Conservation (phyloP, 495 filamentous ascomycete species). For the Lophiostoma macrostomum region DNA sequence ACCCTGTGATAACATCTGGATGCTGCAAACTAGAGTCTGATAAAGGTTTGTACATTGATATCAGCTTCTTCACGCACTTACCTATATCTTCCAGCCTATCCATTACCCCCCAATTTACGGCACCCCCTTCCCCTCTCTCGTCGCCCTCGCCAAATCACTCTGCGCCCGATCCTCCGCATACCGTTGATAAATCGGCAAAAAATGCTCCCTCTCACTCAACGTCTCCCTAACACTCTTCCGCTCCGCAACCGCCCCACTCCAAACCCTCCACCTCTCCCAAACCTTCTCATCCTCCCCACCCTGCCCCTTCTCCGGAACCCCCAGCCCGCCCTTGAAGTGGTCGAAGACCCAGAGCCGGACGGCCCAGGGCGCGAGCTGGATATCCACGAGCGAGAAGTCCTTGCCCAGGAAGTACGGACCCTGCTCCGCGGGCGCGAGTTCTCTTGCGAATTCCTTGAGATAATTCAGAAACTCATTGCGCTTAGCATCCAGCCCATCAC, state of each 20-base stretch:
- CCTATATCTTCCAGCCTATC: background rate
- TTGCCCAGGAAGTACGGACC: conserved; percentile 64
- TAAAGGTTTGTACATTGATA: too few relatives aligned
- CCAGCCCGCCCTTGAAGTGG: conserved; percentile 64
- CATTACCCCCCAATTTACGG: conserved; percentile 42
- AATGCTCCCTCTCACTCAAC: conserved; percentile 60
- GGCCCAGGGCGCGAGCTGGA: conserved; percentile 49
- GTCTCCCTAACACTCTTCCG: conserved; percentile 60
- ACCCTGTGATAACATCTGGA: too few relatives aligned
- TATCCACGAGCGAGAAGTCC: conserved; percentile 57
- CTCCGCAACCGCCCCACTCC: conserved; percentile 53
- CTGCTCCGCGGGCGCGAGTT: conserved; percentile 57
- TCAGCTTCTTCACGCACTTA: too few relatives aligned
- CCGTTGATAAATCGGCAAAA: conserved; percentile 61
- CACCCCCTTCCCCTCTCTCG: conserved; percentile 51
- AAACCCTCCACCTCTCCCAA: conserved; percentile 62
- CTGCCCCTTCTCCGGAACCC: conserved; percentile 51
- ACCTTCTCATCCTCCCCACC: conserved; percentile 50
- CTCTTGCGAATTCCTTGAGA: conserved; percentile 37
- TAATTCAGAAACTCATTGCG: conserved; percentile 40
- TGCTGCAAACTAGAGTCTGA: too few relatives aligned
- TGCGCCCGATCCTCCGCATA: conserved; percentile 73
- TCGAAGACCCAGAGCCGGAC: conserved; percentile 68
- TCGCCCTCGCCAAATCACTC: conserved; percentile 67
- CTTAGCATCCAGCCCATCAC: conserved; percentile 44